Evolutionary conservation across 495 filamentous ascomycete genomes (phyloP), one percentile per base, ranked within the genome.

Genomic region (Rostrohypoxylon terebratum): DNA sequence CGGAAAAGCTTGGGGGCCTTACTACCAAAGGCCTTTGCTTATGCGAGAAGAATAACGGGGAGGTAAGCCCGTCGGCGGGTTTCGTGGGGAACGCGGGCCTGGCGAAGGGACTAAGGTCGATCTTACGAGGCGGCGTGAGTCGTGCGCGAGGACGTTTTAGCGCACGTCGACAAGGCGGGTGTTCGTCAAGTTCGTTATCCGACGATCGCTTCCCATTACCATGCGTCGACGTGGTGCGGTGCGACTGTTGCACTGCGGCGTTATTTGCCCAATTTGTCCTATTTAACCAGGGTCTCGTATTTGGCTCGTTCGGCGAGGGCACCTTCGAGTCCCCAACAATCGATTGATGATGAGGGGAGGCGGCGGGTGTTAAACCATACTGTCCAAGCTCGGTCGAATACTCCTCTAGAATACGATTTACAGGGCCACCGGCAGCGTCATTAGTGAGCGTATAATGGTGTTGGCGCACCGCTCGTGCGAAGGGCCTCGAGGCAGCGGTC

Each of bases 41-140:
- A 69, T 85, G 81, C 7, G 87, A 87, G 76, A 89, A 89, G 82
- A 90, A 90, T 4, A 89, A 79, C 4, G 88, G 88, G 4, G 84
- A 88, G 0, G 82, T 70, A 20, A 73, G 74, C 10, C 74, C 73
- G 55, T 72, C 71, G n/a, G 63, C 45, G 10, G 69, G 59, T 34
- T 54, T 73, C 23, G 54, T 68, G n/a, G 75, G 74, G n/a, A 74
- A 59, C 21, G 75, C 55, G 23, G 77, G 76, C 23, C 76, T 72
- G 9, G 64, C 51, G 55, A 80, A 67, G 59, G 51, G 59, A 31
- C 78, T 73, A 18, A 81, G 76, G 6, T 79, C 75, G 55, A 77
- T 79, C 34, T 75, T 76, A 18, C 68, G 68, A 34, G 75, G 77
- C 9, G 77, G 72, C 14, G 77, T 72, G 14, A 77, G 70, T 55